Evolutionary conservation across 2,329 filamentous ascomycete genomes (phyloP), one percentile per base, ranked within the genome.

Genomic region (Atkinsonella texensis): DNA sequence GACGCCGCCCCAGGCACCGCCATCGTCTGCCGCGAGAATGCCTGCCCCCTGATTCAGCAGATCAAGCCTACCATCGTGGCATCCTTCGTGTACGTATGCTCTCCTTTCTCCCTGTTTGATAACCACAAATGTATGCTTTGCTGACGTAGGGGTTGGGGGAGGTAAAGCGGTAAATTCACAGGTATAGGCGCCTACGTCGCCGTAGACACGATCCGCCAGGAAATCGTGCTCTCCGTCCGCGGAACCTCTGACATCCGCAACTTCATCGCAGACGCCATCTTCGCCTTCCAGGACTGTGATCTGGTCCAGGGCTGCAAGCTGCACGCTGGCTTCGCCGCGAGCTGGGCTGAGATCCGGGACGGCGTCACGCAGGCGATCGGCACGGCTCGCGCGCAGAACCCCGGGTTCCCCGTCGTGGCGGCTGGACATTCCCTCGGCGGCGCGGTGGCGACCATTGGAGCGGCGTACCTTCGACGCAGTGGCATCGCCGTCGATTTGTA

Each of bases 381-480:
- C 18, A 53, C 62, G 1, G 77, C 78, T 3, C 63, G 61, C 41
- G 59, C 61, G 1, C 62, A 69, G 31, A 66, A 80, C 66, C 79
- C 81, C 1, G 55, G 54, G 46, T 84, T 75, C 68, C 63, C 63
- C 45, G 61, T 85, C 61, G 62, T 83, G 17, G 64, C 75, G n/a
- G 81, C 81, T 0, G 85, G 84, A 38, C 84, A 87, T 69, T 84
- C 80, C 10, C 77, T 88, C 4, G 84, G 84, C 46, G 84, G 72
- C 28, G 82, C 82, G 7, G 69, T 87, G 2, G 80, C 76, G 40
- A 79, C 76, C 7, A 63, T 88, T 4, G 83, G 73, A 0, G 78
- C 74, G 0, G 78, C 74, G 0, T 72, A 78, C 57, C 66, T 85
- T 18, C 75, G 81, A 46, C 63, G 63, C 6, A 60, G 62, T 10